Base-by-base conservation (phyloP, 1,284 basidiomycete genomes). In the Ustilago esculenta region DNA sequence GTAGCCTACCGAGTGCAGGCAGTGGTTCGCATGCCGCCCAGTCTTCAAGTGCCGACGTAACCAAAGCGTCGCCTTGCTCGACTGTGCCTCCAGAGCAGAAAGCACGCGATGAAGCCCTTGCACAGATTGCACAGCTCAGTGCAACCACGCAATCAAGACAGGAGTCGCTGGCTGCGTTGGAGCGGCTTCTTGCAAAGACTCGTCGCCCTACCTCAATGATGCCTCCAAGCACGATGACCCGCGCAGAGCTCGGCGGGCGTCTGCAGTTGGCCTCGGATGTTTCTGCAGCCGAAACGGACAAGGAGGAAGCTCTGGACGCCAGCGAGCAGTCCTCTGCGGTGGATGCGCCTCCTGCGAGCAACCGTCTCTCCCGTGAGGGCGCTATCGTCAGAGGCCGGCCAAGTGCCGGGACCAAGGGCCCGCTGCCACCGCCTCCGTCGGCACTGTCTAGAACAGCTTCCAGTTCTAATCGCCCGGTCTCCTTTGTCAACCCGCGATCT, bases 401-500 rank as follows among this genome's bases (percentile, higher is more conserved):
- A 6, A 12, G 27, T 29, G 27, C 27, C 7, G 27, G 27, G 27
- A 7, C 27, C 7, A 6, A 29, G 33, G 40, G 44, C 7, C 63
- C 45, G 3, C 23, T 46, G 8, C 56, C 53, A 3, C 30, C 52
- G 0, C 45, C 52, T 1, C 43, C 52, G 0, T 48, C 61, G 14
- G 42, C 45, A 3, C 32, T 65, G 27, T 50, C 61, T 2, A 42
- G 61, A 2, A 46, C 50, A 4, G 18, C 61, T 3, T 65, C 61
- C 11, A 50, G 41, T 18, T 41, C 49, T 5, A 43, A 39, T n/a
- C 52, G 71, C 10, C 71, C 71, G 0, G 56, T 69, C 1, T 70
- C 66, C 17, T 73, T 73, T 35, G 57, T 73, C 27, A 73, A 73
- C 20, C 63, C 69, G 0, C 65, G 72, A 21, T 77, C 74, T 5